Base-by-base conservation (phyloP, 2,329 filamentous ascomycete species). In the Alternaria sp. region DNA sequence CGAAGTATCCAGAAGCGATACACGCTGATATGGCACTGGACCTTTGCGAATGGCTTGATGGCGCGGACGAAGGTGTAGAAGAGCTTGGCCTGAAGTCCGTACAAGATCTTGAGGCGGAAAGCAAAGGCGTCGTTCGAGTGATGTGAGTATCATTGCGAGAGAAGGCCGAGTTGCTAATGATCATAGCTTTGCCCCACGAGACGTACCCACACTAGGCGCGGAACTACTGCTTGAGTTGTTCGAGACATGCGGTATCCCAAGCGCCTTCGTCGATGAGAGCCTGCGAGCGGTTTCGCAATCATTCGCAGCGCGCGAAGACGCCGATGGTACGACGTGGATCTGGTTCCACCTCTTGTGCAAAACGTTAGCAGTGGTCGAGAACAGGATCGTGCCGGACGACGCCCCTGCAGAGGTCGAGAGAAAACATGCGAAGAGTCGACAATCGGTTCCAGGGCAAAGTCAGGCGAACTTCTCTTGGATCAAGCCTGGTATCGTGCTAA, bases 321-420 rank as follows among this genome's bases (percentile, higher is more conserved):
- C 59, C 2, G 59, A 71, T 45, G 67, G 65, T 5, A 70, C 68
- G 6, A 54, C 52, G 6, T 69, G 66, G 23, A 57, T 70, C 1
- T 77, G 74, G 74, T 76, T 77, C 28, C 75, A 78, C 49, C 69
- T 75, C 28, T 64, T 78, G n/a, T 70, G 67, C 28, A 76, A 76
- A 28, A 66, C 69, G 21, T 46, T 76, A 13, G 59, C 55, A n/a
- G 23, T 68, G 5, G n/a, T 54, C 3, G 40, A 65, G 6, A 54
- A 60, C 7, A 56, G 55, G 9, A 69, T 66, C 17, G n/a, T n/a
- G n/a, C n/a, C n/a, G n/a, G n/a, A n/a, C n/a, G n/a, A n/a, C n/a
- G n/a, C n/a, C n/a, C n/a, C n/a, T n/a, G n/a, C n/a, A n/a, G n/a
- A n/a, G n/a, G n/a, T n/a, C n/a, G n/a, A n/a, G n/a, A n/a, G n/a